phyloP scores from a whole-genome alignment of 352 stramenopile species.

The Phytophthora sojae region DNA sequence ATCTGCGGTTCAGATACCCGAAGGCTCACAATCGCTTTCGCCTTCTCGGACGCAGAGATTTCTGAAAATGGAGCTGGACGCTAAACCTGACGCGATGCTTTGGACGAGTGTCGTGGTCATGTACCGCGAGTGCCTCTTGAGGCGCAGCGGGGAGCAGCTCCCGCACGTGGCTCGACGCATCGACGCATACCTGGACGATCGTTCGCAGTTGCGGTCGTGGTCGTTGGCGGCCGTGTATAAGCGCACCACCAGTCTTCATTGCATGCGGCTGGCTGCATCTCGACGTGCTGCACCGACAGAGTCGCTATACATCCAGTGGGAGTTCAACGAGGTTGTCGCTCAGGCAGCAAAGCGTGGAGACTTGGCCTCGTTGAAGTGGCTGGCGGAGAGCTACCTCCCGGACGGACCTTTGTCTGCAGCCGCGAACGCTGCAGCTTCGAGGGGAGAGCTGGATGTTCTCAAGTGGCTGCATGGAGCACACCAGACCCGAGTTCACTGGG shows the following conservation, averaged over 20 bases:
- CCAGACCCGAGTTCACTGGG: conserved; percentile 27
- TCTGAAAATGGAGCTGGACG: conserved; percentile 1
- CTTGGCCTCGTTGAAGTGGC: conserved; percentile 17
- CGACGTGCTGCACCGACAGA: conserved; percentile 8
- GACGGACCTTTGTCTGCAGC: conserved; percentile 15
- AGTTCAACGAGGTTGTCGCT: conserved; percentile 17
- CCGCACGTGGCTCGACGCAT: conserved; percentile 22
- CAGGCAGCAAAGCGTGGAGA: conserved; percentile 19
- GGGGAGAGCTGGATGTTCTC: conserved; percentile 21
- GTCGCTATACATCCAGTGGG: conserved; percentile 24
- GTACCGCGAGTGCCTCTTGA: conserved; percentile 26
- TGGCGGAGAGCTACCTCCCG: conserved; percentile 15
- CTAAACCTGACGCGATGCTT: background rate
- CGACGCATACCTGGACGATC: conserved; percentile 21
- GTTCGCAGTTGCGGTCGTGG: background rate
- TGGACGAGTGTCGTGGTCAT: conserved; percentile 30
- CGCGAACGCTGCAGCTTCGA: conserved; percentile 22
- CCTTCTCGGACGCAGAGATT: conserved; percentile 1
- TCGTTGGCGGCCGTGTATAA: conserved; percentile 19
- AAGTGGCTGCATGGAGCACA: conserved; percentile 20
- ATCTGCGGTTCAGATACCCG: background rate
- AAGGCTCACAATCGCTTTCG: conserved; percentile 26
- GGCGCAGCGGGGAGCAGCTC: conserved; percentile 23
- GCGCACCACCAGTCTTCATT: conserved; percentile 28
- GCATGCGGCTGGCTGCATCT: conserved; percentile 22